phyloP scores from a whole-genome alignment of 2,329 filamentous ascomycete genomes.

The Malbranchea zuffiana region DNA sequence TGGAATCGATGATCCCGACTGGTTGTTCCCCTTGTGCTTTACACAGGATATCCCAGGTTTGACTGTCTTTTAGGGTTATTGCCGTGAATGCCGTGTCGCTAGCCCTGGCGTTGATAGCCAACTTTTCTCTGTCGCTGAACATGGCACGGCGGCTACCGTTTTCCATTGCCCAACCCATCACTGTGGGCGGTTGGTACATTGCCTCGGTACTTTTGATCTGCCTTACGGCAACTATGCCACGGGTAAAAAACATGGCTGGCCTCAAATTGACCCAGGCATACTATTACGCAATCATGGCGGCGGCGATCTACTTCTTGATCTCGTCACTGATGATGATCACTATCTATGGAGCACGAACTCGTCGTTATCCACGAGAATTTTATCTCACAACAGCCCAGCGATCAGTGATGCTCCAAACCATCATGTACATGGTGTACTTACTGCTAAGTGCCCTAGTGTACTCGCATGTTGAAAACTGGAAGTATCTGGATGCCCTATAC shows the following conservation, averaged over 20 bases:
- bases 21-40: slow-evolving; percentile 26
- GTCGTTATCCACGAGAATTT: slow-evolving; percentile 47
- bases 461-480: slow-evolving; percentile 27
- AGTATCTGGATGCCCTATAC: slow-evolving; percentile 27
- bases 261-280: slow-evolving; percentile 46
- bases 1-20: slow-evolving; percentile 44
- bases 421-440: slow-evolving; percentile 32
- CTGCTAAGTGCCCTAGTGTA: slow-evolving; percentile 31
- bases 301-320: slow-evolving; percentile 46
- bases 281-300: slow-evolving; percentile 51
- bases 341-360: slow-evolving; percentile 43
- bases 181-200: slow-evolving; percentile 49
- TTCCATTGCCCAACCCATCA: slow-evolving; percentile 47
- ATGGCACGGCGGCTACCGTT: slow-evolving; percentile 49
- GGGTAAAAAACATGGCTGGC: slow-evolving; percentile 27
- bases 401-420: slow-evolving; percentile 40
- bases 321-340: slow-evolving; percentile 45
- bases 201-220: slow-evolving; percentile 45
- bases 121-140: slow-evolving; percentile 46
- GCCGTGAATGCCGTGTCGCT: slow-evolving; percentile 48
- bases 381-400: slow-evolving; percentile 46
- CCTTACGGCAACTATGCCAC: slow-evolving; percentile 39
- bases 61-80: slow-evolving; percentile 34
- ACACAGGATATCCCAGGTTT: background rate
- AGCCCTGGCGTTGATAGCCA: slow-evolving; percentile 43